A percentile compares a stretch with the other conserved stretches of the same genome.
These are phyloP conservation scores for Saussurea involucrata DNA, from an alignment of 129 eudicot genomes.

Conservation along the genomic window DNA sequence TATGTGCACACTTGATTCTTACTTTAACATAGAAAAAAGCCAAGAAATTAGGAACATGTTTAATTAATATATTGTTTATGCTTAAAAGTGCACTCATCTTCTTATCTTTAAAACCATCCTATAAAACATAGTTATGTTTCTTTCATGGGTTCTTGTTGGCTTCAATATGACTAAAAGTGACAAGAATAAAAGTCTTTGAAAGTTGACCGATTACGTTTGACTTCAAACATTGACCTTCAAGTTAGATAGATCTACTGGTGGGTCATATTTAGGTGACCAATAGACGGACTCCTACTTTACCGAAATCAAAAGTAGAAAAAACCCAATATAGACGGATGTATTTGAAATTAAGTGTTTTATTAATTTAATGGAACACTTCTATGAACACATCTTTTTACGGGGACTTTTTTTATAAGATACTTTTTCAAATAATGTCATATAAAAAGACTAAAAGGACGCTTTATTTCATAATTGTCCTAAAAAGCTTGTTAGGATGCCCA, in stretches of 20 bases:
- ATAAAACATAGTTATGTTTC: conserved; percentile 17
- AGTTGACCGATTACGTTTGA: conserved; percentile 19
- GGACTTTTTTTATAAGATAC: background rate
- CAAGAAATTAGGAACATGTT: conserved; percentile 21
- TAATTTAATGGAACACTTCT: too few relatives aligned
- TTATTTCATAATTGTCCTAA: background rate
- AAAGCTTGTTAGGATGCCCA: too few relatives aligned
- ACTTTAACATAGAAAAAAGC: conserved; percentile 27
- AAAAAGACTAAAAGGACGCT: background rate
- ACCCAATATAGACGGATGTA: background rate
- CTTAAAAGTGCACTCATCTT: conserved; percentile 14
- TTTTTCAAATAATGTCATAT: background rate
- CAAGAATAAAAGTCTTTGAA: conserved; percentile 11
- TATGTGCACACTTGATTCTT: conserved; percentile 23
- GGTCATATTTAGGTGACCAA: conserved; percentile 15
- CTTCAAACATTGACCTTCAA: background rate
- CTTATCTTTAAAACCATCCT: conserved; percentile 14
- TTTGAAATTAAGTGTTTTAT: background rate
- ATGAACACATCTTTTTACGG: background rate
- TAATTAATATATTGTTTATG: background rate
- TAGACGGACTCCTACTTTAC: background rate
- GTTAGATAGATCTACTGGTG: conserved; percentile 18
- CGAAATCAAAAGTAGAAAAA: background rate
- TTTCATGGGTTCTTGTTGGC: conserved; percentile 25
- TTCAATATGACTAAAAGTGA: conserved; percentile 10